Percentiles rank a stretch among this genome's conserved stretches.
phyloP scores from a whole-genome alignment of 2,329 filamentous ascomycete genomes.

The Fusarium brevicatenulatum region DNA sequence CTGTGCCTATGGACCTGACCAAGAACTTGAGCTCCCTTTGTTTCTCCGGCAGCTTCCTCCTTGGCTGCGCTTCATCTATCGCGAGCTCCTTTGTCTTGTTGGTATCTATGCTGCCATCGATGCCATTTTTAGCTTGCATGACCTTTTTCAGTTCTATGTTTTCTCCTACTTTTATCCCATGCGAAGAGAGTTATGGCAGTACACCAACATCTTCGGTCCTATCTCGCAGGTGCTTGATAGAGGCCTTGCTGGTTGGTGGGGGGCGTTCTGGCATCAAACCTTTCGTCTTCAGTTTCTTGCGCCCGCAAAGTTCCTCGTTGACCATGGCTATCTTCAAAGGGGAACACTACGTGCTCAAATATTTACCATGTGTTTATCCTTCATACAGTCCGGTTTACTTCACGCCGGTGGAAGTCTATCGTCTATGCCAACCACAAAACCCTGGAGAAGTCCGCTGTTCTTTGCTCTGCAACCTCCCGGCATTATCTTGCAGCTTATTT shows the following conservation, averaged over 20 bases:
- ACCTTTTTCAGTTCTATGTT: conserved; percentile 64
- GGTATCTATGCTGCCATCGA: conserved; percentile 70
- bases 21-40: conserved; percentile 52
- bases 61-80: conserved; percentile 62
- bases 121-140: conserved; percentile 67
- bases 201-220: conserved; percentile 66
- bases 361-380: conserved; percentile 55
- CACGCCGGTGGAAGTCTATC: conserved; percentile 78
- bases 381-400: conserved; percentile 72
- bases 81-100: conserved; percentile 64
- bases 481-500: conserved; percentile 65
- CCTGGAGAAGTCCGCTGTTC: conserved; percentile 71
- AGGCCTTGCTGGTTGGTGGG: conserved; percentile 86
- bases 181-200: conserved; percentile 62
- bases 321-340: conserved; percentile 52
- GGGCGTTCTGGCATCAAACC: conserved; percentile 89
- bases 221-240: conserved; percentile 67
- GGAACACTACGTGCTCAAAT: conserved; percentile 42
- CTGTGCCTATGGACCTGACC: conserved; percentile 67
- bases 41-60: conserved; percentile 56
- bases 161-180: conserved; percentile 63
- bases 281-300: conserved; percentile 79
- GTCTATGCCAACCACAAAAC: conserved; percentile 62
- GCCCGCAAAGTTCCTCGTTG: conserved; percentile 62
- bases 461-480: conserved; percentile 78